These are phyloP conservation scores for Chytriomyces sp. DNA, from an alignment of 192 early-diverging fungal genomes.

Conservation along the genomic window DNA sequence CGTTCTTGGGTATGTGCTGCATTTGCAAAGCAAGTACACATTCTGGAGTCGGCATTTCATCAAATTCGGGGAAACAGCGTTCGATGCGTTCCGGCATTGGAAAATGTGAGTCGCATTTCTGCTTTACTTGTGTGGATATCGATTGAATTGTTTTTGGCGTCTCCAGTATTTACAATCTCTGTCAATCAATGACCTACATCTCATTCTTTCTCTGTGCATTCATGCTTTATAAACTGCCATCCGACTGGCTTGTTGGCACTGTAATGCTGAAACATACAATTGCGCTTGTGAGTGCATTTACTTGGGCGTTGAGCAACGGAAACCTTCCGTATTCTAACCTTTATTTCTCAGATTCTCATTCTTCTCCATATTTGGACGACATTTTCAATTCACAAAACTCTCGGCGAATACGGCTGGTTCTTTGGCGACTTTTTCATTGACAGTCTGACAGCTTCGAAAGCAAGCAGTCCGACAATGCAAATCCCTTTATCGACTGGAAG, in stretches of 20 bases:
- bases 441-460: constrained; percentile 44
- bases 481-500: neutral
- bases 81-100: constrained; percentile 94
- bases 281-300: constrained; percentile 57
- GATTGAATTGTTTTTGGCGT: neutral
- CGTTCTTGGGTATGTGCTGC: constrained; percentile 77
- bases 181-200: constrained; percentile 89
- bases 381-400: constrained; percentile 85
- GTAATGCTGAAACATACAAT: constrained; percentile 84
- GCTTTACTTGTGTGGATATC: neutral
- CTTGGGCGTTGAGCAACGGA: neutral
- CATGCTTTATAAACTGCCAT: constrained; percentile 79
- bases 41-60: constrained; percentile 91
- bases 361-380: constrained; percentile 91
- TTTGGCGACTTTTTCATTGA: constrained; percentile 97
- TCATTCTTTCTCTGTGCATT: constrained; percentile 84
- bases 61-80: constrained; percentile 84
- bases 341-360: constrained; percentile 66
- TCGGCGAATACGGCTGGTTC: constrained; percentile 98
- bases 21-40: constrained; percentile 79
- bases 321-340: neutral
- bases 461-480: constrained; percentile 20
- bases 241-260: constrained; percentile 68
- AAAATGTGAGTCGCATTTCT: constrained; percentile 65
- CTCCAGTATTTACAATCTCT: constrained; percentile 84